These are phyloP conservation scores for Bruguiera parviflora DNA, from an alignment of 345 rosid genomes.

Conservation along the genomic window DNA sequence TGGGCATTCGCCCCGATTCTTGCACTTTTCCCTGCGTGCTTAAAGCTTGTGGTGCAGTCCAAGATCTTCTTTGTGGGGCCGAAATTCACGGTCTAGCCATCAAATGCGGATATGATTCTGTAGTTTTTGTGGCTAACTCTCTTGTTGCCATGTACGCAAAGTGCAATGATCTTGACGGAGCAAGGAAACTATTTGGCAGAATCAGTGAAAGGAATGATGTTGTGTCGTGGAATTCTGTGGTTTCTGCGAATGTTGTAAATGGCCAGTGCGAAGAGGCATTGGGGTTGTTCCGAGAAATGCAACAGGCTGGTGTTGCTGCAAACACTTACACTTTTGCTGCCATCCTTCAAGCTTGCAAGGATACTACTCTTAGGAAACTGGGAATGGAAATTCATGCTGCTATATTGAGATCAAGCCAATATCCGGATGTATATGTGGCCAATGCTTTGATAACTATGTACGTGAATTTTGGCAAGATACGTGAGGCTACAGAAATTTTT, in stretches of 20 bases:
- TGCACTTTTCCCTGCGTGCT: constrained; percentile 53
- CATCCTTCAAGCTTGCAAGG: constrained; percentile 66
- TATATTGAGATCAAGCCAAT: constrained; percentile 45
- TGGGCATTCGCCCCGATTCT: constrained; percentile 50
- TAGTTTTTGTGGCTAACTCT: constrained; percentile 52
- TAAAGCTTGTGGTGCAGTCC: constrained; percentile 57
- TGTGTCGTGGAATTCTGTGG: constrained; percentile 75
- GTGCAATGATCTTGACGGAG: constrained; percentile 54
- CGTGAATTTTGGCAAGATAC: constrained; percentile 47
- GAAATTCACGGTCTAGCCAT: constrained; percentile 57
- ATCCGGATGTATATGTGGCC: constrained; percentile 44
- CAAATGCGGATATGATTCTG: constrained; percentile 44
- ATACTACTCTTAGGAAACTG: constrained; percentile 34
- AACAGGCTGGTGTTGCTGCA: constrained; percentile 36
- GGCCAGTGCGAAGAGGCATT: constrained; percentile 54
- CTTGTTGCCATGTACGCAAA: constrained; percentile 79
- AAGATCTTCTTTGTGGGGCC: constrained; percentile 42
- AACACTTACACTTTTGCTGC: constrained; percentile 59
- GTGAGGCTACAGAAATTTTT: constrained; percentile 41
- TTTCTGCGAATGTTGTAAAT: constrained; percentile 53
- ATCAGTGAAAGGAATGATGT: constrained; percentile 45
- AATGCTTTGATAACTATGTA: constrained; percentile 78
- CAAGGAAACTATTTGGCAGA: constrained; percentile 57
- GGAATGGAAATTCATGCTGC: constrained; percentile 76
- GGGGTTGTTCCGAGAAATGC: constrained; percentile 55